Evolutionary conservation across 805 yeast genomes (phyloP), one percentile per base, ranked within the genome.

Genomic region (Cyberlindnera maritima): DNA sequence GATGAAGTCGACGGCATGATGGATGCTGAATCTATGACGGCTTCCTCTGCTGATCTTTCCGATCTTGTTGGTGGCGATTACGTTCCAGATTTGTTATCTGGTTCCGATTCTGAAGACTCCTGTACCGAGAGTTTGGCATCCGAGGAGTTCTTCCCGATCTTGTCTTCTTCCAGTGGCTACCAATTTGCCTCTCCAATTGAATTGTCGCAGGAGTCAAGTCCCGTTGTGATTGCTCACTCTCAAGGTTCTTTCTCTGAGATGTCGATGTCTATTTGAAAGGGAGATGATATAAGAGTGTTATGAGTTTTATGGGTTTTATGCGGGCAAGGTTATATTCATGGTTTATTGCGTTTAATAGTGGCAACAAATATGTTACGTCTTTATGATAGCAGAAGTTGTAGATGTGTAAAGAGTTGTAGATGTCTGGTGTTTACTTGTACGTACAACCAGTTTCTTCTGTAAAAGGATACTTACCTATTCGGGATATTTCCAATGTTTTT

Each of bases 1-100:
- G 57, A 53, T 10, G 57, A 51, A 1, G 15, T 40, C 19, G 38
- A 42, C 4, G 54, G 18, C 2, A 36, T 41, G 32, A 35, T 36
- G 13, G 50, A 38, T 21, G 45, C 39, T 4, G 45, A 34, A 2
- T 38, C 47, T 8, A 21, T 12, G 7, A 4, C 33, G 26, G 42
- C 41, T 10, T 40, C 52, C 3, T 17, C 43, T 14, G 18, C 39
- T 4, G 46, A 46, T 5, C 42, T 54, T 4, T 29, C 52, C 32
- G 49, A 45, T 18, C 34, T 47, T 33, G 18, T 51, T 13, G 47
- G 48, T 12, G 56, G 57, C 31, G 49, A 45, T 15, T 35, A 32
- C 29, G 58, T 54, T 4, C 64, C 64, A 13, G 63, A 47, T 10
- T 35, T 59, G 47, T 39, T 58, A 11, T 56, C 61, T 3, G 37